phyloP scores from a whole-genome alignment of 83 land plant species.

The Picea abies region DNA sequence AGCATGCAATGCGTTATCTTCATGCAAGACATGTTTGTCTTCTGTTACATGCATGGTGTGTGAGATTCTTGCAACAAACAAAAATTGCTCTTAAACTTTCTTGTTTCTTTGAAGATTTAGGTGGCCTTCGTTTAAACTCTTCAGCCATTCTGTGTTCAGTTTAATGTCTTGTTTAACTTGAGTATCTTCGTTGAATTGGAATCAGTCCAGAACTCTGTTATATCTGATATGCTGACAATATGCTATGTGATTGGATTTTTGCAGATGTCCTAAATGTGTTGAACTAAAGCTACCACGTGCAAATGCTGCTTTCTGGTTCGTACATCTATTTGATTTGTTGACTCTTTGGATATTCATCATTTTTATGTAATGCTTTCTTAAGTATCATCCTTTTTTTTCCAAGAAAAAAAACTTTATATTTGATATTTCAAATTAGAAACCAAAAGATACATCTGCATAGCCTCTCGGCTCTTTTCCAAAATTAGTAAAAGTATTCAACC shows the following conservation, averaged over 20 bases:
- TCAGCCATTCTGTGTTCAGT: background rate
- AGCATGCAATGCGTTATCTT: too few species aligned
- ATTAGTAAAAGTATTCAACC: background rate
- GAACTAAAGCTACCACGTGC: conserved; percentile 70
- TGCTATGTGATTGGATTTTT: conserved; percentile 11
- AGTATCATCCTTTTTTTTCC: background rate
- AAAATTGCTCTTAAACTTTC: background rate
- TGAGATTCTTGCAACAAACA: background rate
- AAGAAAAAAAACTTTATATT: background rate
- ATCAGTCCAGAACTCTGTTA: background rate
- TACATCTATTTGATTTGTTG: background rate
- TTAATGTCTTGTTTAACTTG: background rate
- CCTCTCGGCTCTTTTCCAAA: background rate
- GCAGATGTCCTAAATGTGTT: conserved; percentile 76
- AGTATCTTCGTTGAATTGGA: background rate
- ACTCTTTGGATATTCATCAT: background rate
- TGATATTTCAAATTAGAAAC: too few species aligned
- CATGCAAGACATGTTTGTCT: too few species aligned
- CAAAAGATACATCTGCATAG: too few species aligned
- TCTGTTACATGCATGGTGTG: too few species aligned
- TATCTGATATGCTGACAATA: background rate
- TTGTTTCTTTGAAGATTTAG: background rate
- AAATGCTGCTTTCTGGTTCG: conserved; percentile 77
- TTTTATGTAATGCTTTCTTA: background rate
- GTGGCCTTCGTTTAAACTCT: background rate